These are phyloP conservation scores for Aspergillus ruber DNA, from an alignment of 2,329 filamentous ascomycete genomes.

Conservation along the genomic window DNA sequence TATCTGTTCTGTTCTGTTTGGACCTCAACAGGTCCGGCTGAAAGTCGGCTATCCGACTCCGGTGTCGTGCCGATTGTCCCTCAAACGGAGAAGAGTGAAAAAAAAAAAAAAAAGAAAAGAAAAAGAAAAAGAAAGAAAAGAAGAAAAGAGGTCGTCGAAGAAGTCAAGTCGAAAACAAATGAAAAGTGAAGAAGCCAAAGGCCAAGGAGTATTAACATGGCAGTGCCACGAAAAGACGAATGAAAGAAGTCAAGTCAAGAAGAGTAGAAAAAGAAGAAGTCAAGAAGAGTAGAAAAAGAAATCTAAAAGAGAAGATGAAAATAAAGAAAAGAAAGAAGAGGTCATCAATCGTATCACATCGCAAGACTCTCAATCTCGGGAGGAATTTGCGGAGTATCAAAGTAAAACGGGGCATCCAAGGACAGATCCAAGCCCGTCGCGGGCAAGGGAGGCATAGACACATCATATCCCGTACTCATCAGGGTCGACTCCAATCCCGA, in stretches of 20 bases:
- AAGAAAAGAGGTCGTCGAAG: neutral
- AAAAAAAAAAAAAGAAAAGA: neutral
- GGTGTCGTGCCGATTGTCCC: neutral
- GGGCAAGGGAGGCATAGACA: constrained; percentile 6
- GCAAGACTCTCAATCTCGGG: constrained; percentile 32
- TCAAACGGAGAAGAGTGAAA: neutral
- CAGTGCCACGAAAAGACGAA: neutral
- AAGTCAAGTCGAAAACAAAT: neutral
- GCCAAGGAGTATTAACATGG: neutral
- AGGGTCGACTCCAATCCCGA: constrained; percentile 21
- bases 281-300: constrained; percentile 2
- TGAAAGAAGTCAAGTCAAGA: constrained; percentile 2
- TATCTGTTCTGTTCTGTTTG: too few relatives aligned
- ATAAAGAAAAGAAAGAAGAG: neutral
- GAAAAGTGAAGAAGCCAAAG: neutral
- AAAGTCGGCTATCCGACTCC: neutral
- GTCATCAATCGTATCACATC: constrained; percentile 24
- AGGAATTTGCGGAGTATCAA: constrained; percentile 23
- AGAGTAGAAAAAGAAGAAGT: constrained; percentile 3
- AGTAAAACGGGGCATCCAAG: constrained; percentile 21
- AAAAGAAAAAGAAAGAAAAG: neutral
- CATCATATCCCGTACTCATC: constrained; percentile 20
- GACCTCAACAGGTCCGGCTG: neutral
- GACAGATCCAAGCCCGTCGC: constrained; percentile 27
- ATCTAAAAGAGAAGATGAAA: constrained; percentile 8